A percentile compares a stretch with the other conserved stretches of the same genome.
Conservation (phyloP, 169 alveolate species). For the Plasmodium coatneyi region DNA sequence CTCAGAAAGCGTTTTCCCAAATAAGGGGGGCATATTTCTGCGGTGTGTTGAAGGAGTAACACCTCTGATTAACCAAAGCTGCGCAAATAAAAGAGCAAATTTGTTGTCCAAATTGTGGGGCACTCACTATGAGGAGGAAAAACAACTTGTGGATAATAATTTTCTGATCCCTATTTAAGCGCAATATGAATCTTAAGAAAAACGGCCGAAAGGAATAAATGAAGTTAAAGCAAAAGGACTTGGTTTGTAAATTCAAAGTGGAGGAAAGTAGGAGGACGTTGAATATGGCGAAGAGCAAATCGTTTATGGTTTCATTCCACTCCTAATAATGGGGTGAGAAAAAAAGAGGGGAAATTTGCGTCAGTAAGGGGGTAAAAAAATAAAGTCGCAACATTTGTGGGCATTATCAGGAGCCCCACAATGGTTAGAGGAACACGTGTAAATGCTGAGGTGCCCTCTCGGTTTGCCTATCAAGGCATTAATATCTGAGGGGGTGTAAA, state of each 20-base stretch:
- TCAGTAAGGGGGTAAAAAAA: neutral
- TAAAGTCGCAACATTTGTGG: neutral
- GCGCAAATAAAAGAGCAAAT: neutral
- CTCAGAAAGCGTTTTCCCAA: neutral
- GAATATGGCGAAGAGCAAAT: conserved; percentile 50
- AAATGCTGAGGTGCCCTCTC: neutral
- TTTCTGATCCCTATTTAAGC: conserved; percentile 34
- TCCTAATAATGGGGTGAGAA: conserved; percentile 19
- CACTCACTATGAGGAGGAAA: conserved; percentile 38
- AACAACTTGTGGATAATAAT: conserved; percentile 49
- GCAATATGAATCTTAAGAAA: conserved; percentile 37
- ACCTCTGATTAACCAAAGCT: neutral
- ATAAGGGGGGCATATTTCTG: neutral
- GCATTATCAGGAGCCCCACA: neutral
- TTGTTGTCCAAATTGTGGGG: neutral
- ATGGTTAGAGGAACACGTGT: neutral
- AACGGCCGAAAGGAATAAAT: conserved; percentile 65
- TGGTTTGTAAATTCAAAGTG: conserved; percentile 42
- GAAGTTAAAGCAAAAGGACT: conserved; percentile 66
- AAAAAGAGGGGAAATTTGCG: neutral
- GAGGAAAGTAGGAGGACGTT: conserved; percentile 61
- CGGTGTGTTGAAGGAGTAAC: neutral
- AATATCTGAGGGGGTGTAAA: neutral
- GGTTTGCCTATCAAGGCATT: neutral
- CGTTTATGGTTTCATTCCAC: conserved; percentile 58